Evolutionary conservation across 306 rosid species (phyloP), one percentile per base, ranked within the genome.

Genomic region (Pyrus betulifolia): DNA sequence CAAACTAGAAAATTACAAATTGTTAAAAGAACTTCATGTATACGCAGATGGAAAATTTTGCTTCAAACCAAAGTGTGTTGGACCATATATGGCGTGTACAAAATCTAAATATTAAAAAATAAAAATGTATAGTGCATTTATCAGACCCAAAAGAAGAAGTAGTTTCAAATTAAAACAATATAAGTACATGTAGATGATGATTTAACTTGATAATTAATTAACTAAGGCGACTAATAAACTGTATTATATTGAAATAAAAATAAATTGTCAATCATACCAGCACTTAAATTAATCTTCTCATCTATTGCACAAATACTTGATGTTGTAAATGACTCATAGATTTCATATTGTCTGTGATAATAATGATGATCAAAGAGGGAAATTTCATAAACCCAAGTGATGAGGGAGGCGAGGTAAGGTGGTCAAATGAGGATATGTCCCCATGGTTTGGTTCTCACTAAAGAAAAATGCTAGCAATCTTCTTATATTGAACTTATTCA

Each of bases 1-100:
- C 38, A 33, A 33, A 33, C 35, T 33, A 33, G 6, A 4, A 4
- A 4, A 33, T 33, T 33, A 33, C 35, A 33, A 5, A 33, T 33
- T 33, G 35, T 33, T 33, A 4, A 33, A 6, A 5, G 38, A 33
- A 33, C 38, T 6, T 0, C 38, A 5, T 33, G 40, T 6, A 35
- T 35, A 35, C 40, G 40, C 40, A 35, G n/a, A n/a, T 54, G 80
- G 67, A 76, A 33, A 74, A 22, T 60, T 84, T 80, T 78, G 69
- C 85, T 80, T 82, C 33, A 82, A 78, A 75, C 61, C 45, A 65
- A 74, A 67, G 63, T 57, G 45, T 70, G 81, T 51, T 30, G 86
- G 82, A 76, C 25, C 67, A 51, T 46, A 27, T 23, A 6, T 40
- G 17, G 44, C 44, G 28, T 27, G 28, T 10, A 70, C 52, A 21